Base-by-base conservation (phyloP, 2,329 filamentous ascomycete species). In the Colletotrichum spaethianum region DNA sequence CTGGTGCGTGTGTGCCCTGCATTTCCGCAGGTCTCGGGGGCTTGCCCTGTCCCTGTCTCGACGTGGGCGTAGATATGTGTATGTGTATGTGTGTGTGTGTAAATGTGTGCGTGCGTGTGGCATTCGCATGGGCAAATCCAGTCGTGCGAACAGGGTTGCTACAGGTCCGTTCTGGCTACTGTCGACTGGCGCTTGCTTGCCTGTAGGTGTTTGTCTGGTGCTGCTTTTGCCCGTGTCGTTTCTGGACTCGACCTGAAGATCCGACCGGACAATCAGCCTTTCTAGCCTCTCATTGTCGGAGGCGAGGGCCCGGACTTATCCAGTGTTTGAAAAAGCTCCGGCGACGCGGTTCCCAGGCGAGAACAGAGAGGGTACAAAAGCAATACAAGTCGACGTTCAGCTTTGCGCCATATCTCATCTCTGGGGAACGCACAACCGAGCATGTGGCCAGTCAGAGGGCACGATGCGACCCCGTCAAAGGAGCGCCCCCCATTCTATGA, bases 401-500 rank as follows among this genome's bases (percentile, higher is more conserved):
- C 11, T 50, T 52, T 70, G 61, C 44, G 59, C 59, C 56, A 60
- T 33, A 50, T 44, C 59, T 52, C 60, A 61, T 59, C 50, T 72
- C 50, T 36, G 53, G 50, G 60, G 67, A 50, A 44, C 52, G 57
- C 64, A 57, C 67, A 67, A 18, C 50, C 50, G 68, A 46, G 33
- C 20, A 4, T 6, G 20, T 31, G 55, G 23, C 69, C 69, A 72
- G 26, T 72, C 40, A 63, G 57, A 63, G 42, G 18, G 14, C 12
- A 26, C 26, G 8, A 44, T 28, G 57, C 50, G 57, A 63, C 57
- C 69, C 63, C n/a, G 44, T 50, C 64, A 57, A 63, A 72, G 57
- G 50, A 63, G 61, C 64, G 42, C 64, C 36, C 36, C 64, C 56
- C 60, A 44, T 60, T 38, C 70, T 70, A 65, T 72, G 70, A 72